Conservation (phyloP, 305 asterid species). For the Stenogyne calaminthoides region DNA sequence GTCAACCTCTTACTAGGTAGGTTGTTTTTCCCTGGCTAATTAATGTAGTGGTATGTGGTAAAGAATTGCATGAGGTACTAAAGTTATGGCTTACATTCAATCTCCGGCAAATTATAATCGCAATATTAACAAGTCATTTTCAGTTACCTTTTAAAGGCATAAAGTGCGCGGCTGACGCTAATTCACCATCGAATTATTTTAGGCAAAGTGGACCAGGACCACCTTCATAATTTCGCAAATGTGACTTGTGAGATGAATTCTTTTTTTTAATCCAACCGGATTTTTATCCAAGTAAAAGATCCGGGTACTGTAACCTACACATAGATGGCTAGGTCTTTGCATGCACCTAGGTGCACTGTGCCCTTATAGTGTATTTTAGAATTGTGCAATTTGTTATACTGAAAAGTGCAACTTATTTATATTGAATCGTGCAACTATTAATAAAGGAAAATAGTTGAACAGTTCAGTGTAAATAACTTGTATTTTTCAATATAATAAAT, state of each 20-base stretch:
- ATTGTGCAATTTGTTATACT: too few relatives aligned
- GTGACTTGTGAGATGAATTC: not conserved
- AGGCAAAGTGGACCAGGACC: not conserved
- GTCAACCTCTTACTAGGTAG: constrained; percentile 8
- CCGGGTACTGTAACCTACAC: too few relatives aligned
- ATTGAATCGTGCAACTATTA: too few relatives aligned
- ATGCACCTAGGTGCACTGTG: too few relatives aligned
- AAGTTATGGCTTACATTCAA: constrained; percentile 41
- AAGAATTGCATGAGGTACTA: constrained; percentile 22
- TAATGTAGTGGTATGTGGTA: not conserved
- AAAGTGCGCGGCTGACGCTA: not conserved
- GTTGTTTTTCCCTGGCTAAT: not conserved
- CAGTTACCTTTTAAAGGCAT: not conserved
- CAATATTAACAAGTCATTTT: not conserved
- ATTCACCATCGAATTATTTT: not conserved
- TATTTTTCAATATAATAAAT: too few relatives aligned
- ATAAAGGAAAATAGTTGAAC: too few relatives aligned
- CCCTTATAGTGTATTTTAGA: too few relatives aligned
- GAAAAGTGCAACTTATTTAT: too few relatives aligned
- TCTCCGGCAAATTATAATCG: constrained; percentile 38
- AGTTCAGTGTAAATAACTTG: too few relatives aligned
- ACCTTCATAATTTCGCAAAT: not conserved
- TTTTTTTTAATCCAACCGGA: too few relatives aligned
- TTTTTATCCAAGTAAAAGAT: too few relatives aligned
- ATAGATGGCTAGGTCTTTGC: too few relatives aligned